These are phyloP conservation scores for Polygonum maritimum DNA, from an alignment of 148 eudicot species.

Conservation along the genomic window DNA sequence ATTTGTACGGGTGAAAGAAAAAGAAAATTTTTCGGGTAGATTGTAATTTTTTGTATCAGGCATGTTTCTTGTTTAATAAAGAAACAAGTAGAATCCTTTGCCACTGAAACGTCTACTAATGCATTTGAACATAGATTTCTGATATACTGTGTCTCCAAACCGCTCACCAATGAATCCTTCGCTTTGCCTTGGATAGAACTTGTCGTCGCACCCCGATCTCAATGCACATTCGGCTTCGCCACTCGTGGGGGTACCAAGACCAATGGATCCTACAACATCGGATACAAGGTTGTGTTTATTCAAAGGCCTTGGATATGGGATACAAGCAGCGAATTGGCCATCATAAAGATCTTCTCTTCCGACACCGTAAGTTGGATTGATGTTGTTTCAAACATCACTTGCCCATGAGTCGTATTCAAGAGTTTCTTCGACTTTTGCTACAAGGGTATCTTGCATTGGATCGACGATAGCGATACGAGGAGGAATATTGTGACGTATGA, in stretches of 20 bases:
- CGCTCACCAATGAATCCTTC: neutral
- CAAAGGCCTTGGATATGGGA: neutral
- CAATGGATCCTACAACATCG: neutral
- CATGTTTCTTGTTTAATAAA: neutral
- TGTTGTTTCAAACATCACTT: neutral
- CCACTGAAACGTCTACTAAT: too few species aligned
- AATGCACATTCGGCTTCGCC: neutral
- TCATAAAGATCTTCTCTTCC: neutral
- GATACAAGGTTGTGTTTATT: neutral
- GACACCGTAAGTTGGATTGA: neutral
- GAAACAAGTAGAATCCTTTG: neutral
- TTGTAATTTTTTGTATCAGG: conserved; percentile 8
- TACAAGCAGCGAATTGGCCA: neutral
- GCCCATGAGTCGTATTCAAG: neutral
- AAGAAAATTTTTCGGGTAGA: conserved; percentile 26
- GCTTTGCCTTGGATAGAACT: neutral
- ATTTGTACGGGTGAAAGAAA: conserved; percentile 14
- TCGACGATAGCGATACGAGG: neutral
- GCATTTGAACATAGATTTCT: too few species aligned
- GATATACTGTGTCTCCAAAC: too few species aligned
- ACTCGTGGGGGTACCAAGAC: neutral
- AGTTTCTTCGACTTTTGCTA: neutral
- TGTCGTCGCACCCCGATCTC: neutral
- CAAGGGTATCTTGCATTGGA: neutral
- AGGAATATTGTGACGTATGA: neutral